Conservation (phyloP, 768 basidiomycete species). For the Kockovaella imperatae region DNA sequence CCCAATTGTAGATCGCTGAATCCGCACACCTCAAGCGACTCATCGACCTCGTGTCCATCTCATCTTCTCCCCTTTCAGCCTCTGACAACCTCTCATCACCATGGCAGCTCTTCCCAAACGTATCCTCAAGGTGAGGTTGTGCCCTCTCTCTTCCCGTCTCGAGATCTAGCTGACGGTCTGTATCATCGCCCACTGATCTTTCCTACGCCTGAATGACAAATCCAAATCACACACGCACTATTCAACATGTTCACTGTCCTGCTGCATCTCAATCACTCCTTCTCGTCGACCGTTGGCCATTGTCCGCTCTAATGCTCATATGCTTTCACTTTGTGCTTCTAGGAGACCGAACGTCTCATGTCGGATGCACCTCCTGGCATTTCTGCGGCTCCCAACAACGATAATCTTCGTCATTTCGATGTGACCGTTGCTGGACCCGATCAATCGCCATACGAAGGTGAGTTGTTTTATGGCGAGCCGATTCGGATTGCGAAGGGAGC, state of each 20-base stretch:
- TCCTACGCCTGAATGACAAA: not conserved
- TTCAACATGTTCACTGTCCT: not conserved
- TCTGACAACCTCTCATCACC: not conserved
- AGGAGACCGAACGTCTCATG: constrained; percentile 97
- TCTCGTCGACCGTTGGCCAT: not conserved
- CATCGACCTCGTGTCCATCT: no score
- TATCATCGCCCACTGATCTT: not conserved
- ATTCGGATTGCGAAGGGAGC: not conserved
- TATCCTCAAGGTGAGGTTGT: constrained; percentile 40
- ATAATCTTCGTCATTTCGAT: constrained; percentile 97
- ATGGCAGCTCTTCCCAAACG: constrained; percentile 44
- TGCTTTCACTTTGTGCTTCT: constrained; percentile 3
- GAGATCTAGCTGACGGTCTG: not conserved
- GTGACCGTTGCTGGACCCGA: constrained; percentile 92
- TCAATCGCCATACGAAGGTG: constrained; percentile 84
- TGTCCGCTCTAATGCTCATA: not conserved
- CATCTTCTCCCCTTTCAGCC: no score
- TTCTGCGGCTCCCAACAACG: constrained; percentile 87
- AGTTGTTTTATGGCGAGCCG: constrained; percentile 35
- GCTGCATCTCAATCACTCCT: not conserved
- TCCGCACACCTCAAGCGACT: no score
- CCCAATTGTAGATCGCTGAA: no score
- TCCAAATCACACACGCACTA: not conserved
- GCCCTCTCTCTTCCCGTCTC: not conserved
- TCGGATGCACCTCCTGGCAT: constrained; percentile 97